These are phyloP conservation scores for Drosera spatulata DNA, from an alignment of 179 eudicot genomes.

Conservation along the genomic window DNA sequence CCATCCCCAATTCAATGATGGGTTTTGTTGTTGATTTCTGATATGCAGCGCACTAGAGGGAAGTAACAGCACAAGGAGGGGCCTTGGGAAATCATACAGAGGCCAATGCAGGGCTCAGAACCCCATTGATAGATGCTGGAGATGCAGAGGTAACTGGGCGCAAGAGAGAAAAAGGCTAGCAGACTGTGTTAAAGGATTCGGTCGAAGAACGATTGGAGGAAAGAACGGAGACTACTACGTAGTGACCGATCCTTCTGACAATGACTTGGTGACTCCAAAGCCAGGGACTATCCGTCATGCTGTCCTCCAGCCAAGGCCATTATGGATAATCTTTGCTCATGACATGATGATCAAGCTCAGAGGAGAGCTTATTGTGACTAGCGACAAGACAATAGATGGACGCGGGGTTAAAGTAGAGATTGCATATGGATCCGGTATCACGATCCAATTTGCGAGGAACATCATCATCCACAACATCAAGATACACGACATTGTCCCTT, in stretches of 20 bases:
- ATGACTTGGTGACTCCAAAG: slow-evolving; percentile 37
- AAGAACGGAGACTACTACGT: slow-evolving; percentile 36
- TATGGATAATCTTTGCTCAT: slow-evolving; percentile 58
- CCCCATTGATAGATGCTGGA: slow-evolving; percentile 81
- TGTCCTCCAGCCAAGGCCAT: slow-evolving; percentile 44
- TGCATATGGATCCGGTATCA: slow-evolving; percentile 65
- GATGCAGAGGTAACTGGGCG: slow-evolving; percentile 59
- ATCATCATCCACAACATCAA: slow-evolving; percentile 61
- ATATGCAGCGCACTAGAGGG: neutral
- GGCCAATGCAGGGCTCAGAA: slow-evolving; percentile 64
- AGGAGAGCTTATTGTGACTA: slow-evolving; percentile 47
- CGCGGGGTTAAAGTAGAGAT: slow-evolving; percentile 59
- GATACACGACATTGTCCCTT: slow-evolving; percentile 35
- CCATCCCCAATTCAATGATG: too few species aligned
- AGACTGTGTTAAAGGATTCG: slow-evolving; percentile 62
- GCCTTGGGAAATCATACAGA: neutral
- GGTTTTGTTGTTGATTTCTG: neutral
- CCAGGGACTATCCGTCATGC: slow-evolving; percentile 74
- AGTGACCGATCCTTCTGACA: slow-evolving; percentile 46
- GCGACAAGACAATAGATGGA: slow-evolving; percentile 86
- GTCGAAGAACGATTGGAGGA: slow-evolving; percentile 55
- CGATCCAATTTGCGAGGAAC: slow-evolving; percentile 49
- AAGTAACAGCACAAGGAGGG: slow-evolving; percentile 1
- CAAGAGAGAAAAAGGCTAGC: slow-evolving; percentile 43
- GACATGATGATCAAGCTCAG: slow-evolving; percentile 46